Evolutionary conservation across 1,139 yeast species (phyloP), one percentile per base, ranked within the genome.

Genomic region (Petasospora fabianii): DNA sequence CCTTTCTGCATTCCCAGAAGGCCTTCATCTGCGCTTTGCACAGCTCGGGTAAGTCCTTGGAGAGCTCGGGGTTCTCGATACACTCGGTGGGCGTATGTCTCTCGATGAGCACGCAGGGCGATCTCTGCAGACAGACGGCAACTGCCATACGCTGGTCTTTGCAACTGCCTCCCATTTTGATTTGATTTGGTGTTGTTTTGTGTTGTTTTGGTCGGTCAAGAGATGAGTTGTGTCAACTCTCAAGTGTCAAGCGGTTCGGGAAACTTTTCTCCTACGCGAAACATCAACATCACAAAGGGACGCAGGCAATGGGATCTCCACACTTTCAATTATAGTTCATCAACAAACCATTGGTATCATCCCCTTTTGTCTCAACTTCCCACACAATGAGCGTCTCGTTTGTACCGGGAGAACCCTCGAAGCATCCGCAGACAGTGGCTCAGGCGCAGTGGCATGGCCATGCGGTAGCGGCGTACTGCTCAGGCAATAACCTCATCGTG

Each of bases 21-120:
- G 95, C 84, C 51, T 78, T 73, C 67, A 90, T 77, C 53, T 86
- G 87, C 22, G 94, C 88, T 35, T 81, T 73, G 56, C 98, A 92
- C 38, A 88, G 73, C 58, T 86, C 96, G 1, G 98, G 98, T 26
- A 92, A 67, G 34, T 84, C 83, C 42, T 73, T 71, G 41, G 80
- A 71, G 34, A 92, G 71, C 47, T 82, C 83, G 1, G 96, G 95
- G 49, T 88, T 73, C 32, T 84, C 83, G 19, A 90, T 64, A 59
- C 98, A 92, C 45, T 87, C 82, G 49, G 85, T 83, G 5, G 98
- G 98, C 3, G 88, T 85, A 62, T 92, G 75, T 48, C 98, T 71
- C 48, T 92, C 86, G 29, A 92, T 75, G 67, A 92, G 73, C 41
- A 92, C 98, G 62, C 98, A 92, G 13, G 97, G 97, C 5, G 97